Percentiles rank a stretch among this genome's conserved stretches.
Conservation (phyloP, 177 flowering plant genomes). For the Vitis hybrid region DNA sequence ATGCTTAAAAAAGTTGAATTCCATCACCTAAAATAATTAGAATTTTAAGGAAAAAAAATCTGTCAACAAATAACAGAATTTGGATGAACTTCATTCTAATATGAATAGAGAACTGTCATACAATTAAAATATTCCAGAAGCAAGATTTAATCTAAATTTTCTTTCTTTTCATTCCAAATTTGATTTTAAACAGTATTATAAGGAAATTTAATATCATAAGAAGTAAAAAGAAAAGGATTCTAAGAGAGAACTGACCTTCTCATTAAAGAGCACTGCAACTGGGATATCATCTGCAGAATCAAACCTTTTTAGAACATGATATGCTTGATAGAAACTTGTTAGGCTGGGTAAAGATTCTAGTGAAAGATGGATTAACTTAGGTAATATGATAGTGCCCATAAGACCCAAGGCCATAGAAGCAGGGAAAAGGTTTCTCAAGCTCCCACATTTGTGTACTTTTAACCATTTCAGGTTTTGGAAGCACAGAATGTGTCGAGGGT, state of each 20-base stretch:
- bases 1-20: too few relatives aligned
- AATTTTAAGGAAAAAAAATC: not conserved
- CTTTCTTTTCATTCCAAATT: not conserved
- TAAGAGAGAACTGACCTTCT: not conserved
- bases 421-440: not conserved
- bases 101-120: not conserved
- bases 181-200: too few relatives aligned
- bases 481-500: not conserved
- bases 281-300: not conserved
- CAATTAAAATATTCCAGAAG: not conserved
- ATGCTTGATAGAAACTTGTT: not conserved
- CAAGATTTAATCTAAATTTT: not conserved
- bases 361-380: not conserved
- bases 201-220: not conserved
- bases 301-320: not conserved
- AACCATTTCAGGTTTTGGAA: not conserved
- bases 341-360: not conserved
- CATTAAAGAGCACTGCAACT: not conserved
- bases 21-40: too few relatives aligned
- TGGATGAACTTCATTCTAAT: not conserved
- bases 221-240: not conserved
- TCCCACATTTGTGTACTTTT: not conserved
- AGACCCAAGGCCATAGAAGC: not conserved
- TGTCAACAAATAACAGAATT: not conserved
- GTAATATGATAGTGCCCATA: not conserved